Evolutionary conservation across 1,284 basidiomycete genomes (phyloP).

Genomic region (Trichosporon coremiiforme): DNA sequence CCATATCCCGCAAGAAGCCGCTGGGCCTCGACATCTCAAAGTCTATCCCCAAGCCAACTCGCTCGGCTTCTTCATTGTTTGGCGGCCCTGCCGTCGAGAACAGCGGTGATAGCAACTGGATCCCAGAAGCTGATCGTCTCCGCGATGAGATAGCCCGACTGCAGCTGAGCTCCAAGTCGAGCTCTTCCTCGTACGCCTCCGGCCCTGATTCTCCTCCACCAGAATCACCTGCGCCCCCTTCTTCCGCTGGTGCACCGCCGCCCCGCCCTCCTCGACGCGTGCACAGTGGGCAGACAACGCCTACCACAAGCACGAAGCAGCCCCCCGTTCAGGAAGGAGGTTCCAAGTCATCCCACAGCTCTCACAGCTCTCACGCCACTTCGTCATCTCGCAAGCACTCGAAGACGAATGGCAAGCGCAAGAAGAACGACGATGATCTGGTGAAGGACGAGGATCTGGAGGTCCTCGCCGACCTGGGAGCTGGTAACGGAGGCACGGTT

Average conservation of each 20-base stretch:
- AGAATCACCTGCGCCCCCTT: conserved; percentile 32
- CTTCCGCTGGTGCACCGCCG: conserved; percentile 19
- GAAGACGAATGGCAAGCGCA: conserved; percentile 37
- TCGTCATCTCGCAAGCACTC: conserved; percentile 34
- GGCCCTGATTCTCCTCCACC: conserved; percentile 29
- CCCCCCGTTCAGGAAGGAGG: conserved; percentile 12
- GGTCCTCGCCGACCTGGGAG: conserved; percentile 83
- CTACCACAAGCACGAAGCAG: conserved; percentile 21
- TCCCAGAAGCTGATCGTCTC: conserved; percentile 58
- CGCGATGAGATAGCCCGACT: conserved; percentile 52
- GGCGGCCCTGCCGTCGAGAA: conserved; percentile 40
- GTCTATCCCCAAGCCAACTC: conserved; percentile 45
- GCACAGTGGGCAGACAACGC: conserved; percentile 26
- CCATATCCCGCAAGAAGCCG: conserved; percentile 55
- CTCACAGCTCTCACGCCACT: conserved; percentile 1
- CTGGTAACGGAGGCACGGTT: conserved; percentile 97
- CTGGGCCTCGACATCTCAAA: conserved; percentile 51
- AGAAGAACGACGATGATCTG: conserved; percentile 69
- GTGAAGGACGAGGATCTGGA: conserved; percentile 78
- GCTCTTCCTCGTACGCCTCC: conserved; percentile 36
- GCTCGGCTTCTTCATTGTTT: conserved; percentile 21
- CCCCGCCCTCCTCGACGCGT: conserved; percentile 29
- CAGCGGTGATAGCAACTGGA: conserved; percentile 32
- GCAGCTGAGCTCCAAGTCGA: conserved; percentile 67
- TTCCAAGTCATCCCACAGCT: conserved; percentile 20